Percentiles rank a stretch among this genome's conserved stretches.
Conservation (phyloP, 2,329 filamentous ascomycete species). For the Aspergillus novoparasiticus region DNA sequence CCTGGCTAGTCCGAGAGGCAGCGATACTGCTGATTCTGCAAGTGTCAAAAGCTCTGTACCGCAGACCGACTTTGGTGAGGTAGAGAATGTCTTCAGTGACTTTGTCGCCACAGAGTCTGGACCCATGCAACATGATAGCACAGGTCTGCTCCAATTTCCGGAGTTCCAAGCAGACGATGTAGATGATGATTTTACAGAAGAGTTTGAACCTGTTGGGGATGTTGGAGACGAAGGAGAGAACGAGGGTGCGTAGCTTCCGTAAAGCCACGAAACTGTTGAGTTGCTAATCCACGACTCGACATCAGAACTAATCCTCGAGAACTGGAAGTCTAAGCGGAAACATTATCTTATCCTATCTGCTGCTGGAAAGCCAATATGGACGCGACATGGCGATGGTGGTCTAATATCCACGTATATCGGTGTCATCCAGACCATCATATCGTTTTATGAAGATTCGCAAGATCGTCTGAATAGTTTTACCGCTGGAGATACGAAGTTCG, state of each 20-base stretch:
- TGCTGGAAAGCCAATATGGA: constrained; percentile 96
- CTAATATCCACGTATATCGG: constrained; percentile 93
- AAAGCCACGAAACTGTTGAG: not conserved
- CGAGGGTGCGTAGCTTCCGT: constrained; percentile 51
- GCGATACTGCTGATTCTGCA: constrained; percentile 52
- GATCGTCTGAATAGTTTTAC: constrained; percentile 82
- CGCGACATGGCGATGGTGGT: constrained; percentile 85
- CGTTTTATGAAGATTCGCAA: constrained; percentile 82
- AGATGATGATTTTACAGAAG: constrained; percentile 69
- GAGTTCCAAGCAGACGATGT: constrained; percentile 51
- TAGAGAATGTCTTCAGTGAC: constrained; percentile 79
- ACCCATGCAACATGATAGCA: constrained; percentile 43
- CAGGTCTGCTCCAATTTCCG: constrained; percentile 35
- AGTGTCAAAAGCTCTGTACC: constrained; percentile 55
- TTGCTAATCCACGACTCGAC: constrained; percentile 13
- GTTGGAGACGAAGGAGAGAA: constrained; percentile 56
- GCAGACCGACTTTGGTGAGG: constrained; percentile 67
- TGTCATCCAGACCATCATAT: constrained; percentile 95
- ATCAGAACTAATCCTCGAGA: constrained; percentile 56
- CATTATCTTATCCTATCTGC: constrained; percentile 97
- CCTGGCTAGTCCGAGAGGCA: constrained; percentile 50
- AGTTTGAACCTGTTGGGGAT: constrained; percentile 74
- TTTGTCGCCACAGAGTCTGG: constrained; percentile 53
- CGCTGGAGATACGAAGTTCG: constrained; percentile 83
- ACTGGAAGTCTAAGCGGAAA: constrained; percentile 92